phyloP scores from a whole-genome alignment of 495 filamentous ascomycete species.

The Chaetomidium leptoderma region DNA sequence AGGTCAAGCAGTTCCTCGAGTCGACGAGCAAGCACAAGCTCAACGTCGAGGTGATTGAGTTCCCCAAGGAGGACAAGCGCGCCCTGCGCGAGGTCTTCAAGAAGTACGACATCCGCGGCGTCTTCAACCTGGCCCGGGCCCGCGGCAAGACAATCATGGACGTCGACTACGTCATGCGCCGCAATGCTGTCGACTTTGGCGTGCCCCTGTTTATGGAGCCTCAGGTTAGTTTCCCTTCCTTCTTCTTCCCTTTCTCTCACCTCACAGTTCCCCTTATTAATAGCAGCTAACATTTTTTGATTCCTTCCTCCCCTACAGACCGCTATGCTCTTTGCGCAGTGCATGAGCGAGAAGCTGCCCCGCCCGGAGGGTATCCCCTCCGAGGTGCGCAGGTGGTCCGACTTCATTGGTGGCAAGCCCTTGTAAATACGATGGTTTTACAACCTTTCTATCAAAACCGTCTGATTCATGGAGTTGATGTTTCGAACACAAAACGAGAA shows the following conservation, averaged over 20 bases:
- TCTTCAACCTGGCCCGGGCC: conserved; percentile 88
- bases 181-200: conserved; percentile 97
- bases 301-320: conserved; percentile 61
- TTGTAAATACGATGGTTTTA: conserved; percentile 53
- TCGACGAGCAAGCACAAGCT: conserved; percentile 58
- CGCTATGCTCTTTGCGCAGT: conserved; percentile 88
- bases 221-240: conserved; percentile 61
- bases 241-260: conserved; percentile 5
- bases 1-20: conserved; percentile 81
- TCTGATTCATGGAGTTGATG: background rate
- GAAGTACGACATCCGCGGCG: conserved; percentile 92
- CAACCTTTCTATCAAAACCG: conserved; percentile 1
- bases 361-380: conserved; percentile 73
- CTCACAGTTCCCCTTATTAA: conserved; percentile 7
- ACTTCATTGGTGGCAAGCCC: conserved; percentile 88
- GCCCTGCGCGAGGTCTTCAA: conserved; percentile 91
- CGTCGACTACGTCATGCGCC: conserved; percentile 96
- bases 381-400: conserved; percentile 90
- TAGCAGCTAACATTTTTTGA: conserved; percentile 30
- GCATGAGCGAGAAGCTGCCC: conserved; percentile 93
- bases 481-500: conserved; percentile 4
- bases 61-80: conserved; percentile 94
- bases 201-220: conserved; percentile 99
- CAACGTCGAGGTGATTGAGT: conserved; percentile 86
- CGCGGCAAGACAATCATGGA: conserved; percentile 81